Percentiles rank a stretch among this genome's conserved stretches.
These are phyloP conservation scores for Ascobolus immersus DNA, from an alignment of 495 filamentous ascomycete genomes.

Conservation along the genomic window DNA sequence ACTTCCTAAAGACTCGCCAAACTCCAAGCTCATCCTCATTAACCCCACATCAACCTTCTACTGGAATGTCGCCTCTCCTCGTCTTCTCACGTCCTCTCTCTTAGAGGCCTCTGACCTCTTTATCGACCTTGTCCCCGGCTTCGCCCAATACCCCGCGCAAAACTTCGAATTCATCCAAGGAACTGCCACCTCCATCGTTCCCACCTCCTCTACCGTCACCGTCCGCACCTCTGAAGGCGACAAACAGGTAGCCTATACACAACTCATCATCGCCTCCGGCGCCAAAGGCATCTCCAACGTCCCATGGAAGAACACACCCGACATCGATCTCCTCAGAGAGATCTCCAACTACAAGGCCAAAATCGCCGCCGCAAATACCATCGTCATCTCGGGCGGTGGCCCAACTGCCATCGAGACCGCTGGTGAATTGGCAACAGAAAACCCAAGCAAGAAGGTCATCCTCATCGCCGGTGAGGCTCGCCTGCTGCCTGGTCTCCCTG, in stretches of 20 bases:
- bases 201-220: conserved; percentile 19
- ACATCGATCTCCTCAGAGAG: too few relatives aligned
- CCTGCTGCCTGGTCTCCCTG: conserved; percentile 9
- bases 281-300: conserved; percentile 18
- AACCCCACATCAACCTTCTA: too few relatives aligned
- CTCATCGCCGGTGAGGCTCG: conserved; percentile 18
- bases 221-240: conserved; percentile 18
- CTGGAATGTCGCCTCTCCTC: too few relatives aligned
- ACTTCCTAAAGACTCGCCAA: too few relatives aligned
- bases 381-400: conserved; percentile 38
- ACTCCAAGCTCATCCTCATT: too few relatives aligned
- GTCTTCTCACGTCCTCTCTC: too few relatives aligned
- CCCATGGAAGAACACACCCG: conserved; percentile 38
- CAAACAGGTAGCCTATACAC: conserved; percentile 22
- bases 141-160: conserved; percentile 23
- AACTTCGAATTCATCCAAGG: conserved; percentile 33
- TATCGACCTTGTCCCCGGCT: conserved; percentile 22
- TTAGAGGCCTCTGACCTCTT: too few relatives aligned
- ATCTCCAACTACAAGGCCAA: conserved; percentile 18
- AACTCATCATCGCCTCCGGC: conserved; percentile 32
- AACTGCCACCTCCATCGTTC: conserved; percentile 25
- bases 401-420: conserved; percentile 35
- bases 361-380: conserved; percentile 26
- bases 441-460: conserved; percentile 21
- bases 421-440: conserved; percentile 29